A percentile compares a stretch with the other conserved stretches of the same genome.
These are phyloP conservation scores for Podaxis mareebaensis DNA, from an alignment of 768 basidiomycete species.

Conservation along the genomic window DNA sequence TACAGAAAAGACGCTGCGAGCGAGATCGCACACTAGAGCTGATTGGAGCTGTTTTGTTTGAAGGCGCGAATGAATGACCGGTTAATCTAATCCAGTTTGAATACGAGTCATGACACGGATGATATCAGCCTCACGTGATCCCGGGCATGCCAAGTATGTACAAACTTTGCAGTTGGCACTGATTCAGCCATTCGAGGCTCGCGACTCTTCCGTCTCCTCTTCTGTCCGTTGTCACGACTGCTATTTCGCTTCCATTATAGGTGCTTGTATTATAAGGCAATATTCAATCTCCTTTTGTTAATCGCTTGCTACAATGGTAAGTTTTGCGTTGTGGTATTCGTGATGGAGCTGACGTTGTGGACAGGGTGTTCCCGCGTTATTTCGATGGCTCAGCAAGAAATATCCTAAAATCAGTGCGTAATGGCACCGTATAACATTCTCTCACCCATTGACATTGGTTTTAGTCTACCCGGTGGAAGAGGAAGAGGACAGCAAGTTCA, in stretches of 20 bases:
- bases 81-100: conserved; percentile 1
- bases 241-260: neutral
- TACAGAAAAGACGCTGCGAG: neutral
- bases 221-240: neutral
- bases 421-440: neutral
- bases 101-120: neutral
- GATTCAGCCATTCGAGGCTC: conserved; percentile 4
- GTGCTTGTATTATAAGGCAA: neutral
- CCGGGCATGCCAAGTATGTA: neutral
- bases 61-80: too few species aligned
- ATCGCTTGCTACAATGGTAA: conserved; percentile 10
- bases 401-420: conserved; percentile 93
- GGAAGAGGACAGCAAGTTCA: conserved; percentile 75
- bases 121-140: conserved; percentile 13
- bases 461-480: conserved; percentile 79
- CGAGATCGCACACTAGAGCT: neutral
- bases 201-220: neutral
- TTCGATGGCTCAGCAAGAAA: conserved; percentile 98
- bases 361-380: conserved; percentile 96
- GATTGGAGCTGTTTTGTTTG: too few species aligned
- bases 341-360: neutral
- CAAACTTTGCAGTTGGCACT: conserved; percentile 10
- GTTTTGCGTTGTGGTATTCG: neutral
- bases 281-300: neutral
- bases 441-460: neutral